Evolutionary conservation across 495 filamentous ascomycete species (phyloP).

Genomic region (Talaromyces nanjingensis): DNA sequence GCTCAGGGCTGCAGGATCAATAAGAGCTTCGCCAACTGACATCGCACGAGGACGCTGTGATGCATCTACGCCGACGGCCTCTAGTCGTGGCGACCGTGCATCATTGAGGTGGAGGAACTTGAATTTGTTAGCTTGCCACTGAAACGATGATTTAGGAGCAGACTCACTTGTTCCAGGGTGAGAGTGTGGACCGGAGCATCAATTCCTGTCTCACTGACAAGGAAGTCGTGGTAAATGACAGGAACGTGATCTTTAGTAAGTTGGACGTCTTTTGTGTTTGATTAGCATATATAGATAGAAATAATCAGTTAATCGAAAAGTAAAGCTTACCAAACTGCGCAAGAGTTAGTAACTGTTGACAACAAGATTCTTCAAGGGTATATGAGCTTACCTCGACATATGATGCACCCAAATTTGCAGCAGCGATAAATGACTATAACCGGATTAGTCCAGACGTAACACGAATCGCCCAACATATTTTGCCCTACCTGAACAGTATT

Average conservation of each 20-base stretch:
- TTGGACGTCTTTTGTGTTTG: constrained; percentile 67
- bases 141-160: neutral
- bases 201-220: constrained; percentile 96
- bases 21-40: constrained; percentile 48
- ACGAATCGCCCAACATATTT: neutral
- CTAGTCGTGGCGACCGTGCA: constrained; percentile 32
- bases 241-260: constrained; percentile 98
- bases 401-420: constrained; percentile 83
- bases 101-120: constrained; percentile 78
- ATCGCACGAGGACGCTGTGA: constrained; percentile 43
- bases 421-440: constrained; percentile 80
- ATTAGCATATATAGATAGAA: constrained; percentile 1
- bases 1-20: constrained; percentile 53
- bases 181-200: constrained; percentile 95
- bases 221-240: constrained; percentile 98
- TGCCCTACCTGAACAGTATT: constrained; percentile 2
- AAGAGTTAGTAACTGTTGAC: neutral
- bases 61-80: constrained; percentile 23
- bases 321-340: constrained; percentile 7
- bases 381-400: constrained; percentile 65
- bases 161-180: constrained; percentile 68
- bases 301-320: neutral
- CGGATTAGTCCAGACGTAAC: constrained; percentile 2
- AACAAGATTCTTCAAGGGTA: constrained; percentile 11
- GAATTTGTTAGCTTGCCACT: neutral